Percentiles rank a stretch among this genome's conserved stretches.
Evolutionary conservation across 208 protist genomes (phyloP).

Genomic region (Endotrypanum monterogeii): DNA sequence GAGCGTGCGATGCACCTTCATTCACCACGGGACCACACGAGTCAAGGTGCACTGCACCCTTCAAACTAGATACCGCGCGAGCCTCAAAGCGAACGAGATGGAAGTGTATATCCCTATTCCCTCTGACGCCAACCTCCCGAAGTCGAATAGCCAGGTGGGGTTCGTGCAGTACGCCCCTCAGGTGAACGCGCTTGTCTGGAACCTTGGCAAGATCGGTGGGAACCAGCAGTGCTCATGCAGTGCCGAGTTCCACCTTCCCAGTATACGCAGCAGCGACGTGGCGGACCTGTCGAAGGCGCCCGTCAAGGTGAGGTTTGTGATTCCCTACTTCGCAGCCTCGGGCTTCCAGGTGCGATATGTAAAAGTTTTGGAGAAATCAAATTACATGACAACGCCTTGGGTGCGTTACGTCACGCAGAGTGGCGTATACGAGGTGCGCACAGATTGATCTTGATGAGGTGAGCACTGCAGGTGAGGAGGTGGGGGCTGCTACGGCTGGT

Average conservation of each 20-base stretch:
- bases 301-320: constrained; percentile 98
- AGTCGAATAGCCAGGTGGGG: constrained; percentile 91
- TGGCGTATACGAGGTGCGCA: constrained; percentile 96
- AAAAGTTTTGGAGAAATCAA: constrained; percentile 97
- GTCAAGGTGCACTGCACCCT: constrained; percentile 95
- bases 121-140: constrained; percentile 96
- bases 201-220: constrained; percentile 97
- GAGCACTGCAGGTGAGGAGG: no score
- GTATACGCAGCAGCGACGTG: constrained; percentile 83
- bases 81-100: constrained; percentile 96
- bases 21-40: constrained; percentile 90
- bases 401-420: constrained; percentile 99
- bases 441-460: constrained; percentile 51
- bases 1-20: constrained; percentile 86
- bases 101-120: constrained; percentile 98
- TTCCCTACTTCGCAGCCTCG: constrained; percentile 98
- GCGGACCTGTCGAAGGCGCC: constrained; percentile 84
- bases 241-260: constrained; percentile 96
- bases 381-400: constrained; percentile 98
- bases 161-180: constrained; percentile 97
- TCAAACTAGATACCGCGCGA: constrained; percentile 93
- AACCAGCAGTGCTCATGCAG: constrained; percentile 93
- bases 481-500: no score
- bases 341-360: constrained; percentile 99
- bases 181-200: constrained; percentile 96